Conservation (phyloP, 2,329 filamentous ascomycete genomes). For the Blastomyces emzantsi region DNA sequence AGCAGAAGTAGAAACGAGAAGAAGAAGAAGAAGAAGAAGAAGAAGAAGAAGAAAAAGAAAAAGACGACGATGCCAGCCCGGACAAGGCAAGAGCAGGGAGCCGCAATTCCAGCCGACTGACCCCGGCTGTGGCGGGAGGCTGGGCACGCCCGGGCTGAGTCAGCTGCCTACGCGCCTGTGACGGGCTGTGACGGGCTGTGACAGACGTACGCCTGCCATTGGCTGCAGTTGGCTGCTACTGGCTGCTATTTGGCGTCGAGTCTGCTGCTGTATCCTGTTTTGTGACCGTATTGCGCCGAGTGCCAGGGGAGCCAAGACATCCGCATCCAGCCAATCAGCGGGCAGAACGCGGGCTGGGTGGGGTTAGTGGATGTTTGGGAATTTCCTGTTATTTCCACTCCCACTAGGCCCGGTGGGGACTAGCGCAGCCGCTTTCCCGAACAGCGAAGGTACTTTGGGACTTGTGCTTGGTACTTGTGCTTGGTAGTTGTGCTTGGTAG, state of each 20-base stretch:
- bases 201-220: neutral
- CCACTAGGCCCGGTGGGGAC: neutral
- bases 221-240: neutral
- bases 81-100: neutral
- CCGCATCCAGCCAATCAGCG: slow-evolving; percentile 4
- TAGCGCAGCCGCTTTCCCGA: slow-evolving; percentile 8
- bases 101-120: neutral
- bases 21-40: slow-evolving; percentile 4
- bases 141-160: neutral
- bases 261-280: neutral
- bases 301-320: neutral
- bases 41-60: neutral
- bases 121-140: slow-evolving; percentile 12
- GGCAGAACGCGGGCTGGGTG: neutral
- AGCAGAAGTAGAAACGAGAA: no score
- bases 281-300: neutral
- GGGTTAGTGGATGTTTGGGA: neutral
- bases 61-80: neutral
- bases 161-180: neutral
- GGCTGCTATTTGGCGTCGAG: no score
- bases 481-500: no score
- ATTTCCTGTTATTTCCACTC: slow-evolving; percentile 1
- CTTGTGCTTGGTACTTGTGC: no score
- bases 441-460: no score
- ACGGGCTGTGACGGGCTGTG: neutral